Percentiles rank a stretch among this genome's conserved stretches.
These are phyloP conservation scores for Diplodia seriata DNA, from an alignment of 2,329 filamentous ascomycete genomes.

Conservation along the genomic window DNA sequence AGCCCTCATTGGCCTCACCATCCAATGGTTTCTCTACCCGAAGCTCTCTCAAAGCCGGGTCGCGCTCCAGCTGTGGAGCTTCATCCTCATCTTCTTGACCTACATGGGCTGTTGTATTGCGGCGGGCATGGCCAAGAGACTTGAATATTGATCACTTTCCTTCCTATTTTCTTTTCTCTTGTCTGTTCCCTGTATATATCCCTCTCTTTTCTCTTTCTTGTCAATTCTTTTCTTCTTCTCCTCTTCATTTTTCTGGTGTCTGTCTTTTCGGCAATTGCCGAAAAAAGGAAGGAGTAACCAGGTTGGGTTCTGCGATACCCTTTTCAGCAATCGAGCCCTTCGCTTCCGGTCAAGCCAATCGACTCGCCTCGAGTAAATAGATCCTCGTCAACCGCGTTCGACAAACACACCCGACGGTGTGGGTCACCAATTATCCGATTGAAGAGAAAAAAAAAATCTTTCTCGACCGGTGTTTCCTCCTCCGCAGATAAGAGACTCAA, in stretches of 20 bases:
- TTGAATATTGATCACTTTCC: constrained; percentile 1
- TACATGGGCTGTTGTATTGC: constrained; percentile 29
- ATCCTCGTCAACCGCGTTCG: constrained; percentile 8
- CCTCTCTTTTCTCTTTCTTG: not conserved
- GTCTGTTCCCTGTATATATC: not conserved
- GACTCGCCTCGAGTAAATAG: not conserved
- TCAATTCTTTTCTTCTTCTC: not conserved
- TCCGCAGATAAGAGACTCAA: not conserved
- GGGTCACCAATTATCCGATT: not conserved
- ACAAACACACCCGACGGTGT: not conserved
- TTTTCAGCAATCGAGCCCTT: not conserved
- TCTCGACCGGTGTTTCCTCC: not conserved
- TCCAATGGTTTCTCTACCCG: constrained; percentile 15
- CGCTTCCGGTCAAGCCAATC: not conserved
- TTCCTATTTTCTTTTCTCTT: not conserved
- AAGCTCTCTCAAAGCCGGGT: constrained; percentile 12
- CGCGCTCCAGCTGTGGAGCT: constrained; percentile 27
- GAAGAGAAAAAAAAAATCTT: not conserved
- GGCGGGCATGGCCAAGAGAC: constrained; percentile 12
- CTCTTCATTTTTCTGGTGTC: not conserved
- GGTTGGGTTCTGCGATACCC: constrained; percentile 1
- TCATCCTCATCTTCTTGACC: constrained; percentile 29
- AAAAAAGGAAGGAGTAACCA: not conserved
- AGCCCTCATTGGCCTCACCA: constrained; percentile 6
- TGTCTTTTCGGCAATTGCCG: not conserved